These are phyloP conservation scores for Takashimella tepidaria DNA, from an alignment of 1,284 basidiomycete genomes.

Conservation along the genomic window DNA sequence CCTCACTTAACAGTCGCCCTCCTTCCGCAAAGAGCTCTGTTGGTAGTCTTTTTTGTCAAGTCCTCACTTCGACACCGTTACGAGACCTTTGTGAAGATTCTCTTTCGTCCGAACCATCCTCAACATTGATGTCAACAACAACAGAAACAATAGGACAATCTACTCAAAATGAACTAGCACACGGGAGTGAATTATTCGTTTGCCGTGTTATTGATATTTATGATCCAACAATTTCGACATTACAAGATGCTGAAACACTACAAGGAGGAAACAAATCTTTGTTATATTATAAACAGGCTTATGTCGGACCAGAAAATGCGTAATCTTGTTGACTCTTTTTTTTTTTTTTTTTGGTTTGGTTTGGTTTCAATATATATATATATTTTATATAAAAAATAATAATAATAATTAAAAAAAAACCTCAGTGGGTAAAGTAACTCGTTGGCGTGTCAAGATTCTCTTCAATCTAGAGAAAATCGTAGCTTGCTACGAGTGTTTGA, in stretches of 20 bases:
- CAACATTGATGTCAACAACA: conserved; percentile 1
- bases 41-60: conserved; percentile 27
- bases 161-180: no score
- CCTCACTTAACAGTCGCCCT: conserved; percentile 11
- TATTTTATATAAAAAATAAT: no score
- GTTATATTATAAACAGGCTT: conserved; percentile 35
- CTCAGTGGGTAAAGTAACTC: no score
- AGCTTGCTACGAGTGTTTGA: no score
- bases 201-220: conserved; percentile 36
- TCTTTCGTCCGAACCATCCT: not conserved
- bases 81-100: conserved; percentile 14
- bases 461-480: no score
- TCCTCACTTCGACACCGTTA: conserved; percentile 23
- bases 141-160: no score
- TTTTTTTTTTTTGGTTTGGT: no score
- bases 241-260: no score
- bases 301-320: conserved; percentile 5
- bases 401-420: no score
- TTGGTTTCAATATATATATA: no score
- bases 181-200: conserved; percentile 43
- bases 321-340: no score
- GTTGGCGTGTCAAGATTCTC: no score
- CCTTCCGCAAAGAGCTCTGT: conserved; percentile 19
- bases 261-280: conserved; percentile 20
- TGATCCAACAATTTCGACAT: not conserved